Base-by-base conservation (phyloP, 352 stramenopile genomes). In the Pythium dissimile region DNA sequence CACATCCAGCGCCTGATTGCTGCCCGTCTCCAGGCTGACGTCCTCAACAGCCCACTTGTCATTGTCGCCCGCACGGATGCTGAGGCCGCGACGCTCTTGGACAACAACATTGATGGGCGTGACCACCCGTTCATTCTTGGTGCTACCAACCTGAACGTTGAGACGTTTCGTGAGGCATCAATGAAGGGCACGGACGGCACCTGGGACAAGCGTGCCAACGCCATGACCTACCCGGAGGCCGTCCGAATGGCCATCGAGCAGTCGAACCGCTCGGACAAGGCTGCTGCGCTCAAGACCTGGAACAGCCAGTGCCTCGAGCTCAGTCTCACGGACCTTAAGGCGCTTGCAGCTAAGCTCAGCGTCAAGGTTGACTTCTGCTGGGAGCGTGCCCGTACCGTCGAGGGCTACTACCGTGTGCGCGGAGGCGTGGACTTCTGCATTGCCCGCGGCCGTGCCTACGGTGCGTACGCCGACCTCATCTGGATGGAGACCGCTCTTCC, bases 51-150 rank as follows among this genome's bases (percentile, higher is more conserved):
- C 38, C 85, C 95, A 12, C 86, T 97, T 18, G 79, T 99, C 18
- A 94, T 99, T 69, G 91, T 99, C 15, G 95, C 96, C 3, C 80
- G 97, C 43, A 99, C 97, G 10, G 97, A 99, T 70, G 96, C 95
- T 24, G 96, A 99, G 62, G 96, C 96, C 10, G 96, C 97, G 35
- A 98, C 93, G 21, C 75, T 99, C 32, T 73, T 99, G 28, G 95
- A 99, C 77, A 98, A 95, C 65, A 98, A 99, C 82, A 89, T 98
- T 47, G 97, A 99, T 69, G 79, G 80, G 5, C 89, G 95, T 26
- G 97, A 99, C 73, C 96, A 99, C 80, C 92, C 96, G 5, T 99
- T 98, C 77, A 99, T 98, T 64, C 71, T 99, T 59, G 96, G 96
- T 52, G 88, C 88, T 15, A 99, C 94, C 15, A 93, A 95, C 59